Conservation (phyloP, 1,284 basidiomycete species). For the Gomphus bonarii region DNA sequence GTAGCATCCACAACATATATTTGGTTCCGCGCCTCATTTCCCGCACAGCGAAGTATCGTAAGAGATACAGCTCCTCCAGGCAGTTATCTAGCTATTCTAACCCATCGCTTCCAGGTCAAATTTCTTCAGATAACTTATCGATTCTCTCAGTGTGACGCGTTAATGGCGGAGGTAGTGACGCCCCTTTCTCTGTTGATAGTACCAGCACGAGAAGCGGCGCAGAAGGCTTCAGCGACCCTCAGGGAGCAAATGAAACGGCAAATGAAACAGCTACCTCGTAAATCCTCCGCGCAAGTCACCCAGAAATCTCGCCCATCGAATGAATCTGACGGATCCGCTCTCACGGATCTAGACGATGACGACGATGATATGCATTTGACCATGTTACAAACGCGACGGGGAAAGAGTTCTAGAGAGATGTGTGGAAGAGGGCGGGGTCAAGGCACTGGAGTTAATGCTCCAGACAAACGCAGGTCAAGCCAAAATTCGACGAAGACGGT, state of each 20-base stretch:
- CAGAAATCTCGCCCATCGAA: background rate
- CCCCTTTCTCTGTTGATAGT: background rate
- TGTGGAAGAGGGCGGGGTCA: background rate
- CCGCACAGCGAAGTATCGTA: background rate
- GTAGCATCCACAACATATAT: background rate
- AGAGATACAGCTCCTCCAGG: background rate
- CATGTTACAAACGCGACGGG: background rate
- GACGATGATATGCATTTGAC: background rate
- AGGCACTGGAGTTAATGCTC: background rate
- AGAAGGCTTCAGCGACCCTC: background rate
- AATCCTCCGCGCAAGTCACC: background rate
- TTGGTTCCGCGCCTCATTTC: background rate
- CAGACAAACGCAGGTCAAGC: background rate
- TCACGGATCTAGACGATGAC: background rate
- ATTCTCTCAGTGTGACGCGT: background rate
- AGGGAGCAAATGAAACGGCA: no score
- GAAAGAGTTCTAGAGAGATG: background rate
- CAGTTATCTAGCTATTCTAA: background rate
- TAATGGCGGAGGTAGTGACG: background rate
- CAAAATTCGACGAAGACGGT: background rate
- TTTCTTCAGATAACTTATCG: background rate
- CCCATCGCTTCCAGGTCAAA: background rate
- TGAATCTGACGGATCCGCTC: background rate
- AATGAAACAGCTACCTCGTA: background rate
- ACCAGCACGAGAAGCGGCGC: background rate